Conservation (phyloP, 1,284 basidiomycete genomes). For the Sparassis latifolia region DNA sequence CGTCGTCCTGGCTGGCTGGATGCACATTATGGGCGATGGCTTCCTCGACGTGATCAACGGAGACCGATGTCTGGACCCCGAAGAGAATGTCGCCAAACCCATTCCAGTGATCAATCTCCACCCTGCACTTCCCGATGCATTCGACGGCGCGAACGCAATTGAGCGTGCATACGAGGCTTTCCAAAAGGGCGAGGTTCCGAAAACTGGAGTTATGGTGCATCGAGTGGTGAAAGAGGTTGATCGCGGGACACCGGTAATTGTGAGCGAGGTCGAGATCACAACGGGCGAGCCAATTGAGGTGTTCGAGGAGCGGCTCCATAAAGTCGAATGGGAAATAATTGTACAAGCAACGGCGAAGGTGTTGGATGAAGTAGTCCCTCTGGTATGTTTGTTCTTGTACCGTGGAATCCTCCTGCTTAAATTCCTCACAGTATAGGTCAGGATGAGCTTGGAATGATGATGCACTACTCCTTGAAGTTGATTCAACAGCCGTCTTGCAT, state of each 20-base stretch:
- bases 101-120: slow-evolving; percentile 96
- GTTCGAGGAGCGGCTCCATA: slow-evolving; percentile 79
- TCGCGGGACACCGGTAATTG: slow-evolving; percentile 82
- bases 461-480: too few species aligned
- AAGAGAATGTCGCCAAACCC: slow-evolving; percentile 27
- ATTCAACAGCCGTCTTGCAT: too few species aligned
- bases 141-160: slow-evolving; percentile 91
- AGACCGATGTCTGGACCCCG: slow-evolving; percentile 27
- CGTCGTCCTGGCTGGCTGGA: slow-evolving; percentile 94
- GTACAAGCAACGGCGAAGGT: slow-evolving; percentile 77
- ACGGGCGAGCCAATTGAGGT: slow-evolving; percentile 70
- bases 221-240: slow-evolving; percentile 93
- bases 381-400: neutral
- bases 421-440: too few species aligned
- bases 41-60: slow-evolving; percentile 50
- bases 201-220: slow-evolving; percentile 92
- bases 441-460: too few species aligned
- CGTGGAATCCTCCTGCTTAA: neutral
- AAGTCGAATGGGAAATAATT: slow-evolving; percentile 86
- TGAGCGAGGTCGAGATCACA: slow-evolving; percentile 71
- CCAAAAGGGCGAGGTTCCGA: slow-evolving; percentile 69
- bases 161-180: slow-evolving; percentile 87
- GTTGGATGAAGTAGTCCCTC: slow-evolving; percentile 37
- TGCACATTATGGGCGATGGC: slow-evolving; percentile 78
- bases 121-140: slow-evolving; percentile 90